Conservation (phyloP, 108 stramenopile species). For the Schizochytrium sp. region DNA sequence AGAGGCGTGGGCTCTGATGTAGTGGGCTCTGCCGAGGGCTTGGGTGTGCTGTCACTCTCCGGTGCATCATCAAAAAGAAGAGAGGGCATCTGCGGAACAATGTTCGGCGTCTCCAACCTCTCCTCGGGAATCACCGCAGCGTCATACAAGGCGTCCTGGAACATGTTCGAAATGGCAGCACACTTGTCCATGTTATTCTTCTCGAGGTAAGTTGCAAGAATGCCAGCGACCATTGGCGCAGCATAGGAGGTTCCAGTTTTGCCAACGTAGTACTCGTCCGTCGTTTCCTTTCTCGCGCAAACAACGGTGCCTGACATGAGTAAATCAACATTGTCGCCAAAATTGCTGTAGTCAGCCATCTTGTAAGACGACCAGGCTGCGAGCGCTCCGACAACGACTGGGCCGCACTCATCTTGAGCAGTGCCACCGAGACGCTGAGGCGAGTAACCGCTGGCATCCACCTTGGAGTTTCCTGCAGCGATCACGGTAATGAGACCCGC, state of each 20-base stretch:
- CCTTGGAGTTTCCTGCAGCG: constrained; percentile 23
- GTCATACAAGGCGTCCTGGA: background rate
- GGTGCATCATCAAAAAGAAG: background rate
- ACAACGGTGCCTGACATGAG: background rate
- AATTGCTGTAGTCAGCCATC: background rate
- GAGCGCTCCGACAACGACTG: background rate
- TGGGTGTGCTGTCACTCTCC: background rate
- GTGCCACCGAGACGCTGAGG: background rate
- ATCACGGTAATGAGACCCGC: constrained; percentile 6
- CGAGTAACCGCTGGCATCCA: background rate
- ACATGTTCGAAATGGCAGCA: background rate
- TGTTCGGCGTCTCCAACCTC: background rate
- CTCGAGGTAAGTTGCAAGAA: background rate
- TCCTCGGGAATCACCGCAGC: background rate
- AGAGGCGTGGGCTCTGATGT: background rate
- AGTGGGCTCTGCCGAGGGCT: background rate
- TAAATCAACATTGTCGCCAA: background rate
- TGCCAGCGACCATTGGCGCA: background rate
- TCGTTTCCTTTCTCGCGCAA: background rate
- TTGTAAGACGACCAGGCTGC: background rate
- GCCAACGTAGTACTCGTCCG: background rate
- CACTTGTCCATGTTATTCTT: background rate
- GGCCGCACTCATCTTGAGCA: background rate
- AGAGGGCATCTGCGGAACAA: background rate
- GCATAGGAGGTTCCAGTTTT: background rate